phyloP scores from a whole-genome alignment of 352 stramenopile species.

The Phytopythium ostracodes region DNA sequence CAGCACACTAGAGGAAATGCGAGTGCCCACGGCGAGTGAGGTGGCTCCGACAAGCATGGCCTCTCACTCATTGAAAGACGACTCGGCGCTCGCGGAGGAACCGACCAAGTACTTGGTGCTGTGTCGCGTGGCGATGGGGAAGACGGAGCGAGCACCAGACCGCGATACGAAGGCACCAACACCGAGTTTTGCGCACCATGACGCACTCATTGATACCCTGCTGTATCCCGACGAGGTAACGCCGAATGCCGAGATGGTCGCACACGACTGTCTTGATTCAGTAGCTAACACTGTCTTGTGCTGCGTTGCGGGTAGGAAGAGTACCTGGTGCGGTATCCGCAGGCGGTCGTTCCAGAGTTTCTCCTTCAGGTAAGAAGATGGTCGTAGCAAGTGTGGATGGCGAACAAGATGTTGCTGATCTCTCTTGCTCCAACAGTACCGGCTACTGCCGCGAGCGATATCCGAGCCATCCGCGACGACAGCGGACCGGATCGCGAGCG shows the following conservation, averaged over 20 bases:
- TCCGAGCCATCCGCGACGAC: background rate
- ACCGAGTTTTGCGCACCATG: background rate
- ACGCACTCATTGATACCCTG: slow-evolving; percentile 33
- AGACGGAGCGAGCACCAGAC: slow-evolving; percentile 22
- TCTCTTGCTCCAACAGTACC: background rate
- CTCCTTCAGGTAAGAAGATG: slow-evolving; percentile 34
- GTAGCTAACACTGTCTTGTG: background rate
- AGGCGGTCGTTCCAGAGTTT: slow-evolving; percentile 74
- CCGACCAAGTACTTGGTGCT: slow-evolving; percentile 50
- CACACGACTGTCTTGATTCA: background rate
- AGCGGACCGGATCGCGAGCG: background rate
- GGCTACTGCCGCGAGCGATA: background rate
- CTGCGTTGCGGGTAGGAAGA: slow-evolving; percentile 33
- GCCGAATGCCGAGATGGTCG: background rate
- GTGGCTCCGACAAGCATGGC: background rate
- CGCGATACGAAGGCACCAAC: too few relatives aligned
- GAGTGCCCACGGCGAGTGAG: background rate
- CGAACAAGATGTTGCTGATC: too few relatives aligned
- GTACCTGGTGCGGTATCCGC: slow-evolving; percentile 55
- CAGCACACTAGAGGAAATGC: slow-evolving; percentile 52
- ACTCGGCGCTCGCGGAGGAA: slow-evolving; percentile 9
- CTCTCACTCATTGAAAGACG: background rate
- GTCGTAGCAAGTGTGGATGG: background rate
- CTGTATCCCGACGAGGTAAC: slow-evolving; percentile 35
- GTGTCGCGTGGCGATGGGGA: slow-evolving; percentile 64